Conservation (phyloP, 140 eudicot genomes). For the Bidens hawaiensis region DNA sequence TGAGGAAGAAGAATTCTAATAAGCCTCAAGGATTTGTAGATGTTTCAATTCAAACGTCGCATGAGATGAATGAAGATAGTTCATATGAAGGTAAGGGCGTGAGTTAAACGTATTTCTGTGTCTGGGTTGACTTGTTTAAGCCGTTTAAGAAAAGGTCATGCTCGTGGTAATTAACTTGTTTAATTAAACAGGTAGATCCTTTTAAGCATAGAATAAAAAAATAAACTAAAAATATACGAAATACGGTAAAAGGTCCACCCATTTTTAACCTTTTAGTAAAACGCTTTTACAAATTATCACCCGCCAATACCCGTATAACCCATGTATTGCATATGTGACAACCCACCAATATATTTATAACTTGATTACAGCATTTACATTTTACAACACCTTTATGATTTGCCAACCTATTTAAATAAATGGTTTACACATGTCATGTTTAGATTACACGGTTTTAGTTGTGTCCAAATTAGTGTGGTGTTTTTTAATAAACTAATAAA, state of each 20-base stretch:
- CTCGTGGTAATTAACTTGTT: background rate
- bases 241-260: too few species aligned
- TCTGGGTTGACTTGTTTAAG: background rate
- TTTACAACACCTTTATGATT: background rate
- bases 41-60: conserved; percentile 62
- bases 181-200: background rate
- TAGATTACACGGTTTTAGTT: background rate
- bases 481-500: too few species aligned
- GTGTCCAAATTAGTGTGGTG: too few species aligned
- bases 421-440: background rate
- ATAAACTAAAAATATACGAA: too few species aligned
- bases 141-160: background rate
- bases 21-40: conserved; percentile 79
- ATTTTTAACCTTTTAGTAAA: too few species aligned
- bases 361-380: too few species aligned
- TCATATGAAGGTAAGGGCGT: conserved; percentile 48
- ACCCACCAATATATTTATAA: background rate
- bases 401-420: background rate
- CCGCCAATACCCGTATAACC: background rate
- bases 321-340: background rate
- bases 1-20: conserved; percentile 58
- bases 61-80: conserved; percentile 47
- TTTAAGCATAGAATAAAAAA: background rate
- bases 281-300: too few species aligned
- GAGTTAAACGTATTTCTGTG: background rate